Evolutionary conservation across 768 basidiomycete genomes (phyloP), one percentile per base, ranked within the genome.

Genomic region (Lyophyllum atratum): DNA sequence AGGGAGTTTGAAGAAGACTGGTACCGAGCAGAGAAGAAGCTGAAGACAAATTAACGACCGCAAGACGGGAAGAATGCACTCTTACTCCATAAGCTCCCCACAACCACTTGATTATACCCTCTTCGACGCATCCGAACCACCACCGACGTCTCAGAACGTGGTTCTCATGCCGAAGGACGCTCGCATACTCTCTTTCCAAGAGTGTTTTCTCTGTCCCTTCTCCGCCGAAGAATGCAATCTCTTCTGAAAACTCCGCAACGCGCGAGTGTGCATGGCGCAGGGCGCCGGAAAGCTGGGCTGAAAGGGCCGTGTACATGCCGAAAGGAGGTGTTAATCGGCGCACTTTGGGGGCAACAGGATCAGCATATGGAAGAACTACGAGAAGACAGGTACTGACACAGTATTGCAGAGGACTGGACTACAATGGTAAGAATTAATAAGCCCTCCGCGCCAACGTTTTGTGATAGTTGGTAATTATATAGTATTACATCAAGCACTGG

Each of bases 21-120:
- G 96, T 46, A 98, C 91, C 17, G 93, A 92, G 69, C 96, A 98
- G 3, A 95, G 82, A 51, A 90, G 82, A 28, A 93, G 78, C 91
- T 92, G 56, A 6, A 61, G 49, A 19, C 3, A 22, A 39, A 37
- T 52, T 53, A 57, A 54, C 48, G 62, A 28, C 65, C 64, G 50
- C 45, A 48, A 1, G 4, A 8, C 21, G 31, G 52, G 29, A 49
- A 22, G 28, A 26, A 45, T 24, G 17, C 17, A 11, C 45, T 7
- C n/a, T 19, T 33, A 80, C 87, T 37, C 96, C 96, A 69, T 95
- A 89, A 69, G 88, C 90, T 63, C 96, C 95, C 96, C 96, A 99
- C 8, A 95, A 66, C 89, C 89, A 98, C 74, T 99, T 98, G 66
- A 98, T 89, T 43, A 99, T 87, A 2, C 92, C 94, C 72, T 98